Conservation (phyloP, 176 grass and related monocot genomes). For the Phoenix roebelenii region DNA sequence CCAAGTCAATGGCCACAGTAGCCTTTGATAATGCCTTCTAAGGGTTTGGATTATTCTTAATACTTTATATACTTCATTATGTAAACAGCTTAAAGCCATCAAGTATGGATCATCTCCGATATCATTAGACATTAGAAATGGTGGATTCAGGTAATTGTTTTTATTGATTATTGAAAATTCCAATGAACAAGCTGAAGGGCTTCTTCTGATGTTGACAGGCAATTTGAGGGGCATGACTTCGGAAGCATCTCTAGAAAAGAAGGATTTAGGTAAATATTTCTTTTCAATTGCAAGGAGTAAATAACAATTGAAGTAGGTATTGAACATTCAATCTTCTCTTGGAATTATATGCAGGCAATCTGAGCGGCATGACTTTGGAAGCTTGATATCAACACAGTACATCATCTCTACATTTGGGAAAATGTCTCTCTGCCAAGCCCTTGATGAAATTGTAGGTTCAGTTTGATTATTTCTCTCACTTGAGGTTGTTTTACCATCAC, state of each 20-base stretch:
- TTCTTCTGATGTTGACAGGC: neutral
- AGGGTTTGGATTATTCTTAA: neutral
- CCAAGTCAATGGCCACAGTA: no score
- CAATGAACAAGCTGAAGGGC: no score
- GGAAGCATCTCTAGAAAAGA: neutral
- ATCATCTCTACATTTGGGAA: constrained; percentile 42
- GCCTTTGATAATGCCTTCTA: neutral
- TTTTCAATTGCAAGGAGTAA: no score
- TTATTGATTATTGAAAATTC: no score
- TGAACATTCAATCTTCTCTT: neutral
- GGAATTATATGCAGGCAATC: constrained; percentile 26
- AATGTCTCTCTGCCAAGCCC: constrained; percentile 37
- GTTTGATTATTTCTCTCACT: no score
- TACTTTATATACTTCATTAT: neutral
- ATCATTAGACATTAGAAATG: constrained; percentile 22
- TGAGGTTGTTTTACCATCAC: no score
- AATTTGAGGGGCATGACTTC: constrained; percentile 8
- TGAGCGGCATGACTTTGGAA: constrained; percentile 7
- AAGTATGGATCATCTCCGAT: constrained; percentile 41
- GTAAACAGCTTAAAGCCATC: constrained; percentile 41
- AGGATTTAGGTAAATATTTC: no score
- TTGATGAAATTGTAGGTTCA: constrained; percentile 39
- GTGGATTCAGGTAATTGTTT: constrained; percentile 26
- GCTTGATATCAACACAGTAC: constrained; percentile 25
- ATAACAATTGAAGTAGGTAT: no score